Percentiles rank a stretch among this genome's conserved stretches.
phyloP scores from a whole-genome alignment of 306 rosid genomes.

The Prosopis cineraria region DNA sequence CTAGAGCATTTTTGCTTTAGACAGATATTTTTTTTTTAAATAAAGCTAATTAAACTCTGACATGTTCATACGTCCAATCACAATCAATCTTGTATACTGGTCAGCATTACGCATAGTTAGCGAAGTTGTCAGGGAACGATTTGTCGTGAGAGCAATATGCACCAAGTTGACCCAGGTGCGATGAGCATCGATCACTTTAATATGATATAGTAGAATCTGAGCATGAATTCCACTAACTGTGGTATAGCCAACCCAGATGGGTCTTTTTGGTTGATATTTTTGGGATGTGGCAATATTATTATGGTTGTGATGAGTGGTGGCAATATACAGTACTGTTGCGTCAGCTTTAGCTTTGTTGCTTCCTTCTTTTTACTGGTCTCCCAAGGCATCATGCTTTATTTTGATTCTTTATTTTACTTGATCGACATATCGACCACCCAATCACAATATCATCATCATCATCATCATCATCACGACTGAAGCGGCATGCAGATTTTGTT shows the following conservation, averaged over 20 bases:
- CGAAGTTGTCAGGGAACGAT: neutral
- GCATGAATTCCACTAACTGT: constrained; percentile 78
- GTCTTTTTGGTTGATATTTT: constrained; percentile 40
- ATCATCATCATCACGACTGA: too few relatives aligned
- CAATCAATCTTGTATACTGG: neutral
- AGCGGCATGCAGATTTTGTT: constrained; percentile 27
- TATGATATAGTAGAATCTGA: constrained; percentile 63
- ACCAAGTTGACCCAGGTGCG: constrained; percentile 65
- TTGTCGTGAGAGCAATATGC: constrained; percentile 44
- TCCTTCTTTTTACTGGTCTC: constrained; percentile 41
- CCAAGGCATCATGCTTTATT: constrained; percentile 47
- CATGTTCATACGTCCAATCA: neutral
- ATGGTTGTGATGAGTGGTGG: constrained; percentile 41
- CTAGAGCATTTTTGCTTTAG: constrained; percentile 49
- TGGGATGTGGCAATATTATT: constrained; percentile 22
- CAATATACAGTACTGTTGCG: constrained; percentile 38
- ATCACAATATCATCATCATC: constrained; percentile 22
- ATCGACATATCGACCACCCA: constrained; percentile 17
- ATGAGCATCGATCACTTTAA: constrained; percentile 47
- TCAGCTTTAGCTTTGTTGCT: constrained; percentile 33
- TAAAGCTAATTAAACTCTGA: neutral
- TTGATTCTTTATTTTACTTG: constrained; percentile 49
- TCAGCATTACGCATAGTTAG: neutral
- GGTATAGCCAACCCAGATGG: constrained; percentile 33
- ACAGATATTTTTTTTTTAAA: constrained; percentile 16